A percentile compares a stretch with the other conserved stretches of the same genome.
Evolutionary conservation across 2,329 filamentous ascomycete genomes (phyloP).

Genomic region (Sodiomyces alkalinus): DNA sequence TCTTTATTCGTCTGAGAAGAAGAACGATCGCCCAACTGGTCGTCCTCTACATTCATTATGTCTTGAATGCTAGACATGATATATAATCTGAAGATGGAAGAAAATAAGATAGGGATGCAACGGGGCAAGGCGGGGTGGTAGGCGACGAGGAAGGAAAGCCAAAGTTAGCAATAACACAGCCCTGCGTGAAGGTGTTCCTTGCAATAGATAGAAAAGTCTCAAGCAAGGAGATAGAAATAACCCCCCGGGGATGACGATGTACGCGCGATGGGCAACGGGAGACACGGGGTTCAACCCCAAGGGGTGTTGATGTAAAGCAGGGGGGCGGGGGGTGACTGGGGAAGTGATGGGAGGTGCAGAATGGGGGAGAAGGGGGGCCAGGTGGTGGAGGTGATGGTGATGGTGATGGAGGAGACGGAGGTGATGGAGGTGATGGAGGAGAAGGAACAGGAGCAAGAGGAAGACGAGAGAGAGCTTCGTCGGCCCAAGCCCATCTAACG

Average conservation of each 20-base stretch:
- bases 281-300: no score
- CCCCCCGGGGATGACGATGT: no score
- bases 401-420: slow-evolving; percentile 14
- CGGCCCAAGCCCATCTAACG: slow-evolving; percentile 21
- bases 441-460: slow-evolving; percentile 19
- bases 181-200: slow-evolving; percentile 7
- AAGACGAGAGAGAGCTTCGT: slow-evolving; percentile 3
- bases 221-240: slow-evolving; percentile 12
- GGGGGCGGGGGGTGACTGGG: slow-evolving; percentile 13
- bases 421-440: slow-evolving; percentile 8
- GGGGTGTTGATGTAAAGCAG: slow-evolving; percentile 15
- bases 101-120: slow-evolving; percentile 4
- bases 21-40: slow-evolving; percentile 22
- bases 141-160: slow-evolving; percentile 2
- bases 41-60: slow-evolving; percentile 41
- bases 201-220: slow-evolving; percentile 1
- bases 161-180: slow-evolving; percentile 12
- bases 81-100: slow-evolving; percentile 25
- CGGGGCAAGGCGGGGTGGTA: slow-evolving; percentile 4
- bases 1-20: slow-evolving; percentile 30
- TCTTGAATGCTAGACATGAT: slow-evolving; percentile 39
- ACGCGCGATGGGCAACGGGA: no score
- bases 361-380: slow-evolving; percentile 22
- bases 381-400: slow-evolving; percentile 10
- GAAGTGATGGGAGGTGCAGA: no score